Base-by-base conservation (phyloP, 441 rosid species). In the Rhodomyrtus psidioides region DNA sequence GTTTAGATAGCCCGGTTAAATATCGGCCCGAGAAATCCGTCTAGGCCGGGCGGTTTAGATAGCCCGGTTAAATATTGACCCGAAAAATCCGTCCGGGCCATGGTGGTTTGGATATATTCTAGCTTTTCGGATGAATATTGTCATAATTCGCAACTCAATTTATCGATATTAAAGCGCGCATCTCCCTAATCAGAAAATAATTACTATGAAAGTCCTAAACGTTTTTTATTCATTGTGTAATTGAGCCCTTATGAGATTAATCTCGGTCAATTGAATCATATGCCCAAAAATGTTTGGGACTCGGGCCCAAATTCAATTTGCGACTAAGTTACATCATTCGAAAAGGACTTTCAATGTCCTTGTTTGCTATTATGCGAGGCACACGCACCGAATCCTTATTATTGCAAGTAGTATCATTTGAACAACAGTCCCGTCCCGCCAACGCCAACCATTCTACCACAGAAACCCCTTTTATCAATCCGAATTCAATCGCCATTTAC, bases 381-480 rank as follows among this genome's bases (percentile, higher is more conserved):
- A 58, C 0, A 3, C 4, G 0, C 34, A 27, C 19, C 0, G 0
- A 28, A 14, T n/a, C 1, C 1, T n/a, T 14, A 59, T n/a, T 27
- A n/a, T 27, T 19, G 34, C 34, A 59, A 59, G 9, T 6, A 27
- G 14, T 27, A 27, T 59, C 19, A 4, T 58, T 58, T 13, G 19
- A n/a, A 28, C 5, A 58, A 13, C 9, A 7, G 0, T 58, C 65
- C 1, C 0, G 0, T 42, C 8, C 46, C 46, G 46, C 46, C 46
- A 42, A 42, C 1, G 19, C 46, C 46, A 42, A 42, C 1, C 19
- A 26, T 28, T 27, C 65, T 7, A 59, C 34, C 0, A 30, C 4
- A 14, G 4, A 59, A 13, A 6, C 13, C 19, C 19, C 0, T 14
- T 9, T n/a, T 13, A 7, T 28, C 14, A 27, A 59, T 59, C 34